Percentiles rank a stretch among this genome's conserved stretches.
phyloP scores from a whole-genome alignment of 345 rosid genomes.

The Camelina sativa region DNA sequence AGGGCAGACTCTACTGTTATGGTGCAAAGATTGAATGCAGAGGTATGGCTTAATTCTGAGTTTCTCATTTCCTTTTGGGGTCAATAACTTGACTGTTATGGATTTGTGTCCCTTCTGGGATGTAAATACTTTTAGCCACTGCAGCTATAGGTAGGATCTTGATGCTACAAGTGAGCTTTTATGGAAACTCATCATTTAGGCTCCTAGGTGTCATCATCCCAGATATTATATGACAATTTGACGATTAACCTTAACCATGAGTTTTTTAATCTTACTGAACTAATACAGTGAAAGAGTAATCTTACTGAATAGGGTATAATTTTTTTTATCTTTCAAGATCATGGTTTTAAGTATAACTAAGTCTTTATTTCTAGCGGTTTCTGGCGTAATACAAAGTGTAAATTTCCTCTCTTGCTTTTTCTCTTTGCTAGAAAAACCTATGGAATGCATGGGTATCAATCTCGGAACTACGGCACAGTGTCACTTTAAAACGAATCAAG shows the following conservation, averaged over 20 bases:
- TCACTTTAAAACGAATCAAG: slow-evolving; percentile 67
- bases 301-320: background rate
- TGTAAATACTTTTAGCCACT: slow-evolving; percentile 9
- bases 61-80: background rate
- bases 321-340: slow-evolving; percentile 28
- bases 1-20: slow-evolving; percentile 71
- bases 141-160: slow-evolving; percentile 13
- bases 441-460: slow-evolving; percentile 67
- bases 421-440: slow-evolving; percentile 66
- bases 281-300: slow-evolving; percentile 8
- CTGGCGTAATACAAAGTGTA: slow-evolving; percentile 2
- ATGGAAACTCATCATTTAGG: slow-evolving; percentile 5
- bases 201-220: background rate
- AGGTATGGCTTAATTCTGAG: slow-evolving; percentile 55
- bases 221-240: slow-evolving; percentile 13
- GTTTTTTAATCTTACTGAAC: slow-evolving; percentile 8
- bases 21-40: slow-evolving; percentile 70
- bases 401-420: slow-evolving; percentile 22
- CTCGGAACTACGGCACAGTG: slow-evolving; percentile 80
- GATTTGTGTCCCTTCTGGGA: slow-evolving; percentile 16
- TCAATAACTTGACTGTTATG: slow-evolving; percentile 8
- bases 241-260: slow-evolving; percentile 16
- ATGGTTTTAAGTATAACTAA: slow-evolving; percentile 1
- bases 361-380: slow-evolving; percentile 4
- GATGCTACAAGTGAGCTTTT: background rate